Conservation (phyloP, 805 yeast genomes). For the Candida parachauliodes region DNA sequence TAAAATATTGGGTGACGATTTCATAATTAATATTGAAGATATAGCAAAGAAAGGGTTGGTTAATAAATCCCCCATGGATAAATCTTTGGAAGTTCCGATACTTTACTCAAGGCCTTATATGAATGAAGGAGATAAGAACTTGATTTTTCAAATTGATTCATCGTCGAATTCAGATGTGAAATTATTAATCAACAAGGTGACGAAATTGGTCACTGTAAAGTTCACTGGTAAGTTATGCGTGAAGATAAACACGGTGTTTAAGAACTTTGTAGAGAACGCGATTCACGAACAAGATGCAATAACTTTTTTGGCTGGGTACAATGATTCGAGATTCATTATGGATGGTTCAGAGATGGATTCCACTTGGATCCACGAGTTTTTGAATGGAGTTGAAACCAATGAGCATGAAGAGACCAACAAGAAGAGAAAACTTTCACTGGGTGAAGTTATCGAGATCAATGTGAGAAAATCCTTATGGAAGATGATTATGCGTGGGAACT, state of each 20-base stretch:
- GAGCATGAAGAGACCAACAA: constrained; percentile 9
- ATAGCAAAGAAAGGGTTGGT: constrained; percentile 36
- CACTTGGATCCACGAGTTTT: constrained; percentile 31
- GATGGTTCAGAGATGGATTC: constrained; percentile 33
- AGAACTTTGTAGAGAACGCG: constrained; percentile 17
- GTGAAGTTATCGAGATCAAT: constrained; percentile 43
- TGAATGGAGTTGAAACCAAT: too few relatives aligned
- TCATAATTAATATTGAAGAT: constrained; percentile 49
- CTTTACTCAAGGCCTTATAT: constrained; percentile 33
- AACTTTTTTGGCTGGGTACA: constrained; percentile 22
- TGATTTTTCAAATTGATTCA: constrained; percentile 30
- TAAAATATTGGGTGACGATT: constrained; percentile 44
- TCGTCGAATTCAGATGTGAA: constrained; percentile 23
- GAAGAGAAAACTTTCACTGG: constrained; percentile 15
- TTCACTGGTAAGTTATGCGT: constrained; percentile 21
- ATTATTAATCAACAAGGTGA: constrained; percentile 27
- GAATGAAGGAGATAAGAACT: constrained; percentile 28
- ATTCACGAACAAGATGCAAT: constrained; percentile 15
- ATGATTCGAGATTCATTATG: constrained; percentile 25
- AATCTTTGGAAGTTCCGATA: constrained; percentile 19
- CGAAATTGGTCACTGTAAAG: constrained; percentile 22
- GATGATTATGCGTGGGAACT: constrained; percentile 20
- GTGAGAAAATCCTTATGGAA: constrained; percentile 44
- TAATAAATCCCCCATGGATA: constrained; percentile 17
- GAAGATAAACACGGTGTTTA: constrained; percentile 23